Base-by-base conservation (phyloP, 352 stramenopile genomes). In the Phytophthora rubi region DNA sequence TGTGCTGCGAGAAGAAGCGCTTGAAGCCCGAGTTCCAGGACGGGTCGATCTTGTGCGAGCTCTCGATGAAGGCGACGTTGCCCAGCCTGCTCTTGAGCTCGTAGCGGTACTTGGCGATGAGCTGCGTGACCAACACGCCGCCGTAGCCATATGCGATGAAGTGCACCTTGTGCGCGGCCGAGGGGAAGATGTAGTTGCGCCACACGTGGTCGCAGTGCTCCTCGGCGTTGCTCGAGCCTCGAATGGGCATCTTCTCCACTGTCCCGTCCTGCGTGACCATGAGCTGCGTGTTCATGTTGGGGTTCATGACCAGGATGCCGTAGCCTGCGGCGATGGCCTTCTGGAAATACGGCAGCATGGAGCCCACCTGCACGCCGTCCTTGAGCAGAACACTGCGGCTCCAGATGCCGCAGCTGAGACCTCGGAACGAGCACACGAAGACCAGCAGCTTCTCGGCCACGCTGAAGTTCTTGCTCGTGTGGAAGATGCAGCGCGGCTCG, bases 141-240 rank as follows among this genome's bases (percentile, higher is more conserved):
- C 88, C 88, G 51, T 94, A 95, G 23, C 92, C 92, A 61, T 95
- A 96, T 7, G 84, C 88, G 55, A 97, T 89, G 57, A 98, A 94
- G 68, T 95, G 91, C 62, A 97, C 94, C 59, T 96, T 91, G 62
- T 93, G 80, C 10, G 89, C 87, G 1, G 79, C 80, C 0, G 82
- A 89, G 3, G 85, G 84, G 65, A 90, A 90, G 44, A 97, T 92
- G 71, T 96, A 94, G 53, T 95, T 90, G 5, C 91, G 73, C 89
- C 90, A 98, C 7, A 97, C 89, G 62, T 96, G 86, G 42, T 96
- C 80, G 42, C 84, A 90, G 63, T 98, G 92, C 23, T 97, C 89
- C n/a, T 96, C 88, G 7, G 91, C 87, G 26, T 88, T 95, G 12
- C 86, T 86, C 0, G 88, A 97, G 9, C 83, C 84, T 53, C 87